Percentiles rank a stretch among this genome's conserved stretches.
Conservation (phyloP, 495 filamentous ascomycete species). For the Apodospora peruviana region DNA sequence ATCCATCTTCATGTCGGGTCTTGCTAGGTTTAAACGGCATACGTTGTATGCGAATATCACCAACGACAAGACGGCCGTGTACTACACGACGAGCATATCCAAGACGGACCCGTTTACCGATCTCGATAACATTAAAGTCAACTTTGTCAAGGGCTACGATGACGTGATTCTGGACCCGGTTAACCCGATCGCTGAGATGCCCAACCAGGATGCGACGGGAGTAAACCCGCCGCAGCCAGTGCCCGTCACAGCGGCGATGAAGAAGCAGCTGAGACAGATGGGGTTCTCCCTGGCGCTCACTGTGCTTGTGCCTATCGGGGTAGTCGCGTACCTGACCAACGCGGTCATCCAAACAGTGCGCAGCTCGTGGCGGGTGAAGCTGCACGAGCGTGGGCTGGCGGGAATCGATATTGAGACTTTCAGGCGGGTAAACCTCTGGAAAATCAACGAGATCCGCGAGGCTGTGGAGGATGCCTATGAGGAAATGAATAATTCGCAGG, state of each 20-base stretch:
- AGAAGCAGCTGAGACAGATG: constrained; percentile 32
- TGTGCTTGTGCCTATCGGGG: constrained; percentile 62
- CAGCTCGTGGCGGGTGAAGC: constrained; percentile 64
- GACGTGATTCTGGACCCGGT: constrained; percentile 68
- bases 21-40: constrained; percentile 66
- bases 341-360: constrained; percentile 66
- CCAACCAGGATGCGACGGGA: constrained; percentile 17
- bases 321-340: constrained; percentile 67
- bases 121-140: constrained; percentile 57
- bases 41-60: constrained; percentile 77
- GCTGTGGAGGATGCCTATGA: constrained; percentile 72
- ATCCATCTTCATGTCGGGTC: constrained; percentile 78
- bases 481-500: constrained; percentile 57
- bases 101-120: constrained; percentile 70
- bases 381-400: constrained; percentile 68
- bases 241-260: constrained; percentile 20
- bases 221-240: constrained; percentile 17
- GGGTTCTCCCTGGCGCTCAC: constrained; percentile 58
- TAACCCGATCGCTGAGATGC: constrained; percentile 45
- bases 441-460: constrained; percentile 60
- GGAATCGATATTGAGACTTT: constrained; percentile 60
- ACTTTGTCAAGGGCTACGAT: constrained; percentile 69
- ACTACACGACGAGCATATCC: constrained; percentile 75
- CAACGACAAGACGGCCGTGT: constrained; percentile 74
- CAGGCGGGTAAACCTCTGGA: constrained; percentile 64